phyloP scores from a whole-genome alignment of 805 yeast species.

The Yarrowia bubula region DNA sequence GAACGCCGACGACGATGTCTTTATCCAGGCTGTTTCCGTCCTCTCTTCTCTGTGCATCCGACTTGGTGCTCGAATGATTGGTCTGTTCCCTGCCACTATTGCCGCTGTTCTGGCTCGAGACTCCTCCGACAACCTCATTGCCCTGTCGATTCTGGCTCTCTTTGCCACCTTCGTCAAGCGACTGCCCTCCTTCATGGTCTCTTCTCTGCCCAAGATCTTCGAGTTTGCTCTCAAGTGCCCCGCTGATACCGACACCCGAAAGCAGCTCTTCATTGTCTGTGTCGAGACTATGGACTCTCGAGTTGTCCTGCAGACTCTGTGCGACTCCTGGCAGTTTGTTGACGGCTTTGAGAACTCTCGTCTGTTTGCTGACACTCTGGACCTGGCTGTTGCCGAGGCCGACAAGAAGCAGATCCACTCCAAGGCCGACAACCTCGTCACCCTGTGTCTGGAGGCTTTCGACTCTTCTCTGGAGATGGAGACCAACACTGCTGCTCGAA shows the following conservation, averaged over 20 bases:
- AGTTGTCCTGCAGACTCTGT: conserved; percentile 58
- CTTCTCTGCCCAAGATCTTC: conserved; percentile 64
- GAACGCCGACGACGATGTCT: conserved; percentile 52
- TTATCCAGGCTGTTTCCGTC: conserved; percentile 70
- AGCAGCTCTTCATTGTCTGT: conserved; percentile 50
- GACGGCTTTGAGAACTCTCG: conserved; percentile 48
- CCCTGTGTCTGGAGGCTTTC: conserved; percentile 65
- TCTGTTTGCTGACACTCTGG: conserved; percentile 65
- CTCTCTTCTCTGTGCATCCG: conserved; percentile 67
- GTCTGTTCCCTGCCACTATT: conserved; percentile 72
- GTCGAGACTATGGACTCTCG: conserved; percentile 66
- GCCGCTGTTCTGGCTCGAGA: conserved; percentile 53
- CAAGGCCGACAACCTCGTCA: conserved; percentile 65
- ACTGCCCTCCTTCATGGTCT: conserved; percentile 79
- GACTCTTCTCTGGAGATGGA: conserved; percentile 64
- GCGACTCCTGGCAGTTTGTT: conserved; percentile 57
- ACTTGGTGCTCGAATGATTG: conserved; percentile 82
- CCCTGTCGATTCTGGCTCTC: conserved; percentile 67
- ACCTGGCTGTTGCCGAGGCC: conserved; percentile 59
- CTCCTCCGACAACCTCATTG: conserved; percentile 44
- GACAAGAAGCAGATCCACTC: conserved; percentile 75
- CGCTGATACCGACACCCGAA: conserved; percentile 58
- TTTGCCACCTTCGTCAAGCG: conserved; percentile 73
- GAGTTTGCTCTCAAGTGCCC: conserved; percentile 45
- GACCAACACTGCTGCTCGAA: conserved; percentile 69